Evolutionary conservation across 768 basidiomycete species (phyloP).

Genomic region (Boletus bicolor): DNA sequence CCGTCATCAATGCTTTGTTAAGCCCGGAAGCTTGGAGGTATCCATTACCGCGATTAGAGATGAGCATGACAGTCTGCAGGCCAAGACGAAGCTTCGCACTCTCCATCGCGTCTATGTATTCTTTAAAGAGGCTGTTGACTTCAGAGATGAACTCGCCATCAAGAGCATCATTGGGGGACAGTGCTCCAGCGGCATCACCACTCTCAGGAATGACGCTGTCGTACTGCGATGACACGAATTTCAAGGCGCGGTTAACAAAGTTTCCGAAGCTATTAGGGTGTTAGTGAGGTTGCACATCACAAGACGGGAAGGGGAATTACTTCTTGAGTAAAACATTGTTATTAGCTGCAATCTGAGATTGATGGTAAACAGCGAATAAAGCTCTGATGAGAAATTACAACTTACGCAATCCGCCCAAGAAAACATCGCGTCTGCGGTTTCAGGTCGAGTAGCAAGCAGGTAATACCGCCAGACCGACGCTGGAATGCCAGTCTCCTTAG

Average conservation of each 20-base stretch:
- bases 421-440: slow-evolving; percentile 93
- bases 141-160: slow-evolving; percentile 78
- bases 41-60: slow-evolving; percentile 86
- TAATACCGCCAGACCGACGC: slow-evolving; percentile 97
- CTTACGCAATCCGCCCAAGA: slow-evolving; percentile 93
- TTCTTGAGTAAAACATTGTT: slow-evolving; percentile 95
- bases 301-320: slow-evolving; percentile 37
- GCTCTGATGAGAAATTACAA: neutral
- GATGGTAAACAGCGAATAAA: neutral
- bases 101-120: slow-evolving; percentile 88
- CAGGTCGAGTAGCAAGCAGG: slow-evolving; percentile 86
- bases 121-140: slow-evolving; percentile 72
- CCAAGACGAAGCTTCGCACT: slow-evolving; percentile 85
- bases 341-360: slow-evolving; percentile 74
- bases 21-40: slow-evolving; percentile 94
- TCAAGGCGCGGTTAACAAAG: slow-evolving; percentile 92
- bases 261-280: slow-evolving; percentile 74
- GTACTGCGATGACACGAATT: slow-evolving; percentile 88
- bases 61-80: slow-evolving; percentile 82
- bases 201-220: slow-evolving; percentile 78
- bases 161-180: slow-evolving; percentile 60
- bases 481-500: slow-evolving; percentile 90
- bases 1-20: slow-evolving; percentile 82
- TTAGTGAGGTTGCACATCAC: neutral
- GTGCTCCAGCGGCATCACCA: slow-evolving; percentile 62